Conservation (phyloP, 2,329 filamentous ascomycete species). For the Calcarisporium arbuscula region DNA sequence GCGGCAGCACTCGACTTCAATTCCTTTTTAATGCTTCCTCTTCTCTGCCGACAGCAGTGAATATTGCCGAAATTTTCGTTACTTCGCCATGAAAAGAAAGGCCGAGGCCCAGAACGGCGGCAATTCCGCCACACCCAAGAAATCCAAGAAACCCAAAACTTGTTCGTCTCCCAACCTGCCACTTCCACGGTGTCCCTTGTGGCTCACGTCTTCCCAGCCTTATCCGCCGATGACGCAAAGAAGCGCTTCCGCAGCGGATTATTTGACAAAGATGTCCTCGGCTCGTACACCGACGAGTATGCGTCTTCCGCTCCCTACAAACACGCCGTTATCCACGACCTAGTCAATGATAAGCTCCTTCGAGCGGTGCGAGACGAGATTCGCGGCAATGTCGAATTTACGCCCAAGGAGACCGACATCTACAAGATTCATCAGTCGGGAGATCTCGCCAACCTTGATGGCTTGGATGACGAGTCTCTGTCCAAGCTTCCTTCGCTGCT, state of each 20-base stretch:
- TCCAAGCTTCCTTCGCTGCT: constrained; percentile 85
- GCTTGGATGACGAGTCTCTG: constrained; percentile 79
- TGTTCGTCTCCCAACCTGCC: constrained; percentile 25
- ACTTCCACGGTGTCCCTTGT: constrained; percentile 8
- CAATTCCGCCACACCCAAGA: too few species aligned
- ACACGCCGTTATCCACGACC: constrained; percentile 77
- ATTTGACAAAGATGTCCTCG: constrained; percentile 53
- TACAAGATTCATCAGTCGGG: constrained; percentile 99
- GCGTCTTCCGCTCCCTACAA: constrained; percentile 69
- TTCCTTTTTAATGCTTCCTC: too few species aligned
- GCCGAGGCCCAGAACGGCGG: constrained; percentile 39
- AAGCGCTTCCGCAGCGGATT: constrained; percentile 59
- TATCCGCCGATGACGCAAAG: constrained; percentile 43
- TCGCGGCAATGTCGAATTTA: constrained; percentile 85
- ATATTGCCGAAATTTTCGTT: constrained; percentile 18
- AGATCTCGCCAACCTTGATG: constrained; percentile 93
- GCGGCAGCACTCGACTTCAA: too few species aligned
- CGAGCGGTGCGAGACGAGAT: constrained; percentile 86
- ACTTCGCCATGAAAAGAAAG: constrained; percentile 51
- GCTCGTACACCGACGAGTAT: constrained; percentile 56
- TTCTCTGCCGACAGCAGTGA: too few species aligned
- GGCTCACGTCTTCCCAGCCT: constrained; percentile 27
- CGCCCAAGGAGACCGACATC: constrained; percentile 97
- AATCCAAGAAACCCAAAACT: constrained; percentile 47
- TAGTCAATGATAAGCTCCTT: constrained; percentile 76